Evolutionary conservation across 352 stramenopile species (phyloP).

Genomic region (Pythium aquatile): DNA sequence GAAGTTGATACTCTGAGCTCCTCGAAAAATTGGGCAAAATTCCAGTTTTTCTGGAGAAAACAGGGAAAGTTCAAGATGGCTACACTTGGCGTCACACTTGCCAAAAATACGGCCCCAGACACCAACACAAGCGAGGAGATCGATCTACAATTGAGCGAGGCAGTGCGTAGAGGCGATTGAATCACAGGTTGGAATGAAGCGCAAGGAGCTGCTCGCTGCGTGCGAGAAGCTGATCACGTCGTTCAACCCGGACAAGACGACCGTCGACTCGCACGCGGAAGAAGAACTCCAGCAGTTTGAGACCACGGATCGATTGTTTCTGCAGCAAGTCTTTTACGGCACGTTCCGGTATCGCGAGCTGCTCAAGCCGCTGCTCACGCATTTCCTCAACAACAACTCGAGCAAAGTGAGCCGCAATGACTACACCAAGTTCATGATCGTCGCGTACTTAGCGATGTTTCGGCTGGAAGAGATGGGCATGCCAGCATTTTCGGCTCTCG

Average conservation of each 20-base stretch:
- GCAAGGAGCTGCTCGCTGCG: slow-evolving; percentile 60
- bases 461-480: slow-evolving; percentile 85
- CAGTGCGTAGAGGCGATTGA: background rate
- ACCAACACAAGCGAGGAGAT: background rate
- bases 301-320: slow-evolving; percentile 55
- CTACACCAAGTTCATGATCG: slow-evolving; percentile 91
- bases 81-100: slow-evolving; percentile 3
- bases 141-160: background rate
- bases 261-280: slow-evolving; percentile 72
- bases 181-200: slow-evolving; percentile 57
- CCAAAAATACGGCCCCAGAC: slow-evolving; percentile 24
- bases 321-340: slow-evolving; percentile 90
- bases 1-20: background rate
- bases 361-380: slow-evolving; percentile 67
- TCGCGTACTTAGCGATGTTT: slow-evolving; percentile 89
- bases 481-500: slow-evolving; percentile 56
- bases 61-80: slow-evolving; percentile 16
- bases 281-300: slow-evolving; percentile 49
- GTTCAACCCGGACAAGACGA: slow-evolving; percentile 72
- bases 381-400: slow-evolving; percentile 84
- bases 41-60: background rate
- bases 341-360: slow-evolving; percentile 87
- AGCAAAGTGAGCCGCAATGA: slow-evolving; percentile 76
- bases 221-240: slow-evolving; percentile 78
- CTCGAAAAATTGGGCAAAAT: too few species aligned